Base-by-base conservation (phyloP, 116 monocot species). In the Cymodocea nodosa region DNA sequence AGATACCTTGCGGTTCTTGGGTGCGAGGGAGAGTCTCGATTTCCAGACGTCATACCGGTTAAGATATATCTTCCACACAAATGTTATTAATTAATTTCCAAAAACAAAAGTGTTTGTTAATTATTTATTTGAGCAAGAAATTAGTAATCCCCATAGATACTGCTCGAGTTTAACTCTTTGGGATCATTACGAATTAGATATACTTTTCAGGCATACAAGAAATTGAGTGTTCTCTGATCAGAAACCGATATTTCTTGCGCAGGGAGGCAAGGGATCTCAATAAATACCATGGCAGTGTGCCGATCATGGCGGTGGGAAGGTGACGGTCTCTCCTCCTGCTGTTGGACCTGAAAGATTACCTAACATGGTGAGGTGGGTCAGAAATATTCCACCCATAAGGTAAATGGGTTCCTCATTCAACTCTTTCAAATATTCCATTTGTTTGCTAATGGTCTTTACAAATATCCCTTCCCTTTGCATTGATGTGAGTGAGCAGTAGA, bases 401-500 rank as follows among this genome's bases (percentile, higher is more conserved):
- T 55, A 67, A 73, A 77, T 73, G 72, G 76, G 51, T 40, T 64
- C 50, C 80, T 76, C 81, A 66, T 57, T 69, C 63, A 57, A 51
- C 77, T 80, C 75, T 64, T 64, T 44, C 64, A 64, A 73, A 84
- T 82, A 87, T 92, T 82, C 84, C 81, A 71, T 87, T 59, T 89
- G 82, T 76, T 89, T 84, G 76, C 56, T 83, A 78, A 76, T 75
- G 62, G 67, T 34, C 18, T 39, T 19, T 68, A 68, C 40, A 56
- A 68, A 56, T 37, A 85, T 93, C 83, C 85, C 75, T 72, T 73
- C 57, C 66, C 51, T 80, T 76, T 68, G 48, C 73, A 57, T 71
- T 84, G 87, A 90, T 90, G 90, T 90, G 94, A 94, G 83, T 74
- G 82, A 69, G 75, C 87, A 79, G 39, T 76, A 25, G 15, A 9